A percentile compares a stretch with the other conserved stretches of the same genome.
Conservation (phyloP, 1,284 basidiomycete genomes). For the Ceraceosorus guamensis region DNA sequence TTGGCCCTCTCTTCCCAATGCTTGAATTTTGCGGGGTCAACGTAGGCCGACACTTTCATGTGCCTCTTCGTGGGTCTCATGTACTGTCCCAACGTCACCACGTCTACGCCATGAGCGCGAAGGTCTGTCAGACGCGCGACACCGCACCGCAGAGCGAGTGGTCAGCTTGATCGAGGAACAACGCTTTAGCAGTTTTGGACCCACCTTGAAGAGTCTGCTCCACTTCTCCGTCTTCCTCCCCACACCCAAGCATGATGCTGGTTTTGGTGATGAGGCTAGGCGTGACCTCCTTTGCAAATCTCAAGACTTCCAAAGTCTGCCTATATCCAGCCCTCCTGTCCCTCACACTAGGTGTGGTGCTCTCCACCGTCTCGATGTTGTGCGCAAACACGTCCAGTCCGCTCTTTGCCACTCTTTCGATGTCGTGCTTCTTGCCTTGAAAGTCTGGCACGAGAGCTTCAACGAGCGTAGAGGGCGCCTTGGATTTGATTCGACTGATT, state of each 20-base stretch:
- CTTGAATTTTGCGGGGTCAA: slow-evolving; percentile 85
- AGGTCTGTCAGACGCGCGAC: no score
- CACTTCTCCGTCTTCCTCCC: slow-evolving; percentile 79
- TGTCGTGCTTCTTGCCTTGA: slow-evolving; percentile 65
- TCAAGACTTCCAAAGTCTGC: slow-evolving; percentile 76
- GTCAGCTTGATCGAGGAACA: background rate
- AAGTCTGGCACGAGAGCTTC: slow-evolving; percentile 97
- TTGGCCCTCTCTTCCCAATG: slow-evolving; percentile 84
- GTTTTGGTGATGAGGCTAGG: slow-evolving; percentile 88
- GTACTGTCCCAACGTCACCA: slow-evolving; percentile 98
- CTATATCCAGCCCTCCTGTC: slow-evolving; percentile 89
- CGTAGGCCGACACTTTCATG: slow-evolving; percentile 98
- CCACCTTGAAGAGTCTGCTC: slow-evolving; percentile 73
- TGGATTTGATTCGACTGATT: slow-evolving; percentile 82
- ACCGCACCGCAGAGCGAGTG: no score
- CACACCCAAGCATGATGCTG: slow-evolving; percentile 96
- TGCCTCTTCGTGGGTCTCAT: slow-evolving; percentile 98
- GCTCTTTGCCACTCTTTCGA: slow-evolving; percentile 76
- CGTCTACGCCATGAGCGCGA: slow-evolving; percentile 79
- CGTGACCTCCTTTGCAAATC: slow-evolving; percentile 58
- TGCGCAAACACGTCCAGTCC: slow-evolving; percentile 97
- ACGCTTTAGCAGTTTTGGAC: slow-evolving; percentile 24
- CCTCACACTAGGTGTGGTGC: slow-evolving; percentile 85
- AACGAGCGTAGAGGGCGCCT: slow-evolving; percentile 91
- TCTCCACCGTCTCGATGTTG: slow-evolving; percentile 92